phyloP scores from a whole-genome alignment of 768 basidiomycete species.

The Strobilomyces confusus region DNA sequence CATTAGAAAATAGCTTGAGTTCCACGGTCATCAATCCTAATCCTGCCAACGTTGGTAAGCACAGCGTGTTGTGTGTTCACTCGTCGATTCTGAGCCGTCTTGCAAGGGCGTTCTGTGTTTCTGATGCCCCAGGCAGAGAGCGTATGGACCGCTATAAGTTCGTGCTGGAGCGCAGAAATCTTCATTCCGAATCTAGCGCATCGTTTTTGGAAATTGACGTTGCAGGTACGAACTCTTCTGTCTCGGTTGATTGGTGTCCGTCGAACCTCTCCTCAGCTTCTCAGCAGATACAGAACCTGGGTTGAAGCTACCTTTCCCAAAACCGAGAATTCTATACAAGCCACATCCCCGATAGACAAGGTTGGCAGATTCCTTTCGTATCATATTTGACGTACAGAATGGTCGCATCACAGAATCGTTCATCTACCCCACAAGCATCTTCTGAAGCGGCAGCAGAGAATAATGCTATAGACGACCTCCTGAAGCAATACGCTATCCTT shows the following conservation, averaged over 20 bases:
- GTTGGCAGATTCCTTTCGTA: constrained; percentile 23
- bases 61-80: not conserved
- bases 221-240: constrained; percentile 59
- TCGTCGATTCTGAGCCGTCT: not conserved
- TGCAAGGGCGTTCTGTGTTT: constrained; percentile 36
- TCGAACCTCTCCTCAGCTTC: constrained; percentile 46
- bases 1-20: constrained; percentile 66
- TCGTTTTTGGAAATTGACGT: constrained; percentile 86
- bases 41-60: constrained; percentile 38
- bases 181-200: constrained; percentile 78
- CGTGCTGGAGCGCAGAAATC: constrained; percentile 85
- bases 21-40: constrained; percentile 39
- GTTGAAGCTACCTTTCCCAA: constrained; percentile 53
- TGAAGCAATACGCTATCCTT: constrained; percentile 63
- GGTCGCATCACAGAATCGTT: constrained; percentile 35
- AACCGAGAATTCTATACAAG: constrained; percentile 37
- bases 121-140: constrained; percentile 62
- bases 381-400: not conserved
- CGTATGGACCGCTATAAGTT: constrained; percentile 66
- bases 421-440: constrained; percentile 49
- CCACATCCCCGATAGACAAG: constrained; percentile 33
- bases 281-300: constrained; percentile 79
- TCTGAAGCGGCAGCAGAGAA: constrained; percentile 53
- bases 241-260: not conserved
- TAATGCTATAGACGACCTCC: constrained; percentile 57